A percentile compares a stretch with the other conserved stretches of the same genome.
Evolutionary conservation across 306 rosid species (phyloP).

Genomic region (Quercus robur): DNA sequence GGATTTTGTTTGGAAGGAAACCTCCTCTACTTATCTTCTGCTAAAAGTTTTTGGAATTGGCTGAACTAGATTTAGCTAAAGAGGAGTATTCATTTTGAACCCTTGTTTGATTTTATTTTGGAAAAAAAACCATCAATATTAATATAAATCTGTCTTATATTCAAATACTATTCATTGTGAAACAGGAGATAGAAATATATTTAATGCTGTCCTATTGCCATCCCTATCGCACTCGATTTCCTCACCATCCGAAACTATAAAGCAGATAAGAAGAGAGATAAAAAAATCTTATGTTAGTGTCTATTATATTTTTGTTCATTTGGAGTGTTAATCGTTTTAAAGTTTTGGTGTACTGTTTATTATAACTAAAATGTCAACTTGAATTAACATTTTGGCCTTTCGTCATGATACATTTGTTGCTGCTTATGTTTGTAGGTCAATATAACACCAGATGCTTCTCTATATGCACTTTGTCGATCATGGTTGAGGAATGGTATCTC

Average conservation of each 20-base stretch:
- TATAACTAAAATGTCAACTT: neutral
- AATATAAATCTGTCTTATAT: neutral
- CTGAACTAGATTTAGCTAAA: neutral
- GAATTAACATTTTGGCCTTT: slow-evolving; percentile 11
- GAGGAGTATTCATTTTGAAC: neutral
- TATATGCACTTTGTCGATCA: slow-evolving; percentile 82
- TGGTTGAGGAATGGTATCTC: slow-evolving; percentile 75
- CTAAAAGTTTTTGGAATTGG: neutral
- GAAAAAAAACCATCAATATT: neutral
- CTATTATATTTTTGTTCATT: neutral
- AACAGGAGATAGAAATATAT: neutral
- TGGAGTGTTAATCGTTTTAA: neutral
- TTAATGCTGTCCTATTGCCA: neutral
- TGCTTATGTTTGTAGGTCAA: slow-evolving; percentile 52
- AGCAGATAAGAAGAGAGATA: neutral
- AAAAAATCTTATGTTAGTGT: neutral
- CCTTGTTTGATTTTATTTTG: neutral
- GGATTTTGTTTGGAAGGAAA: neutral
- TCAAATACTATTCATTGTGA: neutral
- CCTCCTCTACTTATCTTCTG: neutral
- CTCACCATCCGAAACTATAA: neutral
- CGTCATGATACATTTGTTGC: slow-evolving; percentile 7
- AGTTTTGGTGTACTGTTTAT: neutral
- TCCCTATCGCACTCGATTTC: neutral
- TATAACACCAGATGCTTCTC: slow-evolving; percentile 70